Conservation (phyloP, 2,329 filamentous ascomycete species). For the Phaeosphaeriaceae sp. region DNA sequence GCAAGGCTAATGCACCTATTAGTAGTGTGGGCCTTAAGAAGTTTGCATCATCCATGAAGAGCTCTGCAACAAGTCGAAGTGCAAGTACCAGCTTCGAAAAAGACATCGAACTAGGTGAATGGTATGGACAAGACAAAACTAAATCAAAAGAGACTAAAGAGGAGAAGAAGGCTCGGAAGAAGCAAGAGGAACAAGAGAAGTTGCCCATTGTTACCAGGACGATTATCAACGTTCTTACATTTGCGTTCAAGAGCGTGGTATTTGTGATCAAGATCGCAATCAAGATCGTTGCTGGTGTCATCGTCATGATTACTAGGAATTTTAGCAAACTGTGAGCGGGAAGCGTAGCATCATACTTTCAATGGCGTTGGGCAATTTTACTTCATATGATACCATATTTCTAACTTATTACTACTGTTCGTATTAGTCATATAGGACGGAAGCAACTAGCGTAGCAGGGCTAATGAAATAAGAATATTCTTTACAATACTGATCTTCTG, state of each 20-base stretch:
- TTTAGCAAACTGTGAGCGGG: conserved; percentile 39
- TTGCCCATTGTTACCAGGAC: conserved; percentile 49
- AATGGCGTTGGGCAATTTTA: neutral
- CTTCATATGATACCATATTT: neutral
- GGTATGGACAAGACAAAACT: conserved; percentile 42
- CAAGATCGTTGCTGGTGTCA: conserved; percentile 49
- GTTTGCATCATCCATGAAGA: conserved; percentile 26
- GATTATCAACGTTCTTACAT: conserved; percentile 48
- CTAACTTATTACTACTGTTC: neutral
- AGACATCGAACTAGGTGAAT: conserved; percentile 47
- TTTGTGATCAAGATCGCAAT: conserved; percentile 51
- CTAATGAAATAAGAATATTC: neutral
- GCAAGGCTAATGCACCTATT: conserved; percentile 30
- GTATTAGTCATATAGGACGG: neutral
- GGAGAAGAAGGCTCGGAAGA: conserved; percentile 37
- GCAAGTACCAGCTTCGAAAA: conserved; percentile 39
- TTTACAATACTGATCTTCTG: too few relatives aligned
- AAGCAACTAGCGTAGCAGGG: neutral
- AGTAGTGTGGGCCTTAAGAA: conserved; percentile 27
- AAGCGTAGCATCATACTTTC: neutral
- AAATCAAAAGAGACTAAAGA: conserved; percentile 16
- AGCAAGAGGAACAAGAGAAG: conserved; percentile 42
- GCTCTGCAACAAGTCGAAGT: conserved; percentile 20
- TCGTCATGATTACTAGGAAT: conserved; percentile 47
- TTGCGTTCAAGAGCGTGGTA: conserved; percentile 52